Percentiles rank a stretch among this genome's conserved stretches.
These are phyloP conservation scores for Ogataea kodamae DNA, from an alignment of 805 yeast genomes.

Conservation along the genomic window DNA sequence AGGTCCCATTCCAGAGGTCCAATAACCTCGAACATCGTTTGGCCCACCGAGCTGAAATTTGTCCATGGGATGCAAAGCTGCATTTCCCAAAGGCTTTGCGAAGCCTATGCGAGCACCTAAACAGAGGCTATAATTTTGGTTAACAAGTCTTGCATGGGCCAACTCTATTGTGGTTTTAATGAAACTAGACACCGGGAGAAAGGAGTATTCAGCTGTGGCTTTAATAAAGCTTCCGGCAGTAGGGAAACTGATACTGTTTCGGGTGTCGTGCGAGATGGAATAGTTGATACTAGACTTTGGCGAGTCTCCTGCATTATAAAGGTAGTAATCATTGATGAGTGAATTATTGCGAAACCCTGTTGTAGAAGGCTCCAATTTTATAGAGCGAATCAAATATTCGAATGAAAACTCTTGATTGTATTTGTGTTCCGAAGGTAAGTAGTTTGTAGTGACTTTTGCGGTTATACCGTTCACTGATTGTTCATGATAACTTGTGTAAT, in stretches of 20 bases:
- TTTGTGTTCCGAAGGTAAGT: slow-evolving; percentile 27
- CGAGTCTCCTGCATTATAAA: slow-evolving; percentile 42
- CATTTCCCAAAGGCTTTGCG: slow-evolving; percentile 17
- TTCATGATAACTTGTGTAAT: slow-evolving; percentile 45
- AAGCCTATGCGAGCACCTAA: slow-evolving; percentile 28
- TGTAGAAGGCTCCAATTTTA: slow-evolving; percentile 23
- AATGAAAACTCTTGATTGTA: slow-evolving; percentile 46
- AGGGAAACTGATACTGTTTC: slow-evolving; percentile 44
- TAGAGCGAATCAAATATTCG: slow-evolving; percentile 44
- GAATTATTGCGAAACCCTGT: slow-evolving; percentile 29
- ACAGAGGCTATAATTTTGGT: slow-evolving; percentile 20
- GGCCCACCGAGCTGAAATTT: slow-evolving; percentile 58
- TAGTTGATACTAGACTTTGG: slow-evolving; percentile 44
- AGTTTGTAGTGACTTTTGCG: slow-evolving; percentile 38
- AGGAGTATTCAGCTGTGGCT: slow-evolving; percentile 24
- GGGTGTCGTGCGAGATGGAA: slow-evolving; percentile 40
- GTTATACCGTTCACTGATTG: slow-evolving; percentile 43
- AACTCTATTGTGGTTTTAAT: slow-evolving; percentile 42
- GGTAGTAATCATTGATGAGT: slow-evolving; percentile 30
- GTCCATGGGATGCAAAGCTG: slow-evolving; percentile 42
- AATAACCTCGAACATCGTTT: slow-evolving; percentile 52
- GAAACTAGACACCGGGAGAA: slow-evolving; percentile 32
- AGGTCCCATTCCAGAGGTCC: slow-evolving; percentile 53
- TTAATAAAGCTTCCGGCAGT: slow-evolving; percentile 38
- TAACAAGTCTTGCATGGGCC: slow-evolving; percentile 32